Evolutionary conservation across 208 protist species (phyloP), one percentile per base, ranked within the genome.

Genomic region (Leishmania turanica): DNA sequence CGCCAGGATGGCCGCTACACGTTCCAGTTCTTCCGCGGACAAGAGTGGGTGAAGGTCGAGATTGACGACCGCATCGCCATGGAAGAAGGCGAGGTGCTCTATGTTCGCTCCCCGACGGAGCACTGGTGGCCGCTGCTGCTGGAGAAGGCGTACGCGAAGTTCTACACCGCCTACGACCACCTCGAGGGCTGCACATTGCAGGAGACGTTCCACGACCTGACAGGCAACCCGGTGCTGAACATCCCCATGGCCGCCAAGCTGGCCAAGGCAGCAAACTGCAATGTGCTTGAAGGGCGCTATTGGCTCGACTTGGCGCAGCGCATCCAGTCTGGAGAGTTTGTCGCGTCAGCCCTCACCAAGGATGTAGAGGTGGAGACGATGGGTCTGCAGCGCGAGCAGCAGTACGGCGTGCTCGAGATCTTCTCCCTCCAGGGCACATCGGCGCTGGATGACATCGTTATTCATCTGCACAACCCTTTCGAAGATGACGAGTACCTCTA

Each of bases 131-230:
- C 95, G 37, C 83, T 96, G 70, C 85, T 97, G 75, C 84, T 97
- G 76, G 93, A 97, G 88, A 97, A 97, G 91, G 95, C 95, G 47
- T 97, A 97, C 84, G 95, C 95, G 51, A 97, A 97, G 83, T 96
- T 97, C 84, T 93, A 95, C 85, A 91, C 89, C 56, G 79, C 82
- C 42, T 98, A 96, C 84, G 84, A 90, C 62, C 82, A 91, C 56
- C 82, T 98, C 4, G 91, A 95, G 7, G 90, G 91, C 56, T 96
- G 93, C 81, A 96, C 89, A 40, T 40, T 40, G 37, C 37, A 40
- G 37, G 93, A 98, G 79, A 88, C 91, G 11, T 89, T 95, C 47
- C 92, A 94, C 62, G 95, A 98, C 75, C 73, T 98, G 60, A 96
- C 95, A 6, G 93, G 93, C 68, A 84, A 89, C 58, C 93, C 95